Percentiles rank a stretch among this genome's conserved stretches.
These are phyloP conservation scores for Phoenix roebelenii DNA, from an alignment of 176 grass and related monocot species.

Conservation along the genomic window DNA sequence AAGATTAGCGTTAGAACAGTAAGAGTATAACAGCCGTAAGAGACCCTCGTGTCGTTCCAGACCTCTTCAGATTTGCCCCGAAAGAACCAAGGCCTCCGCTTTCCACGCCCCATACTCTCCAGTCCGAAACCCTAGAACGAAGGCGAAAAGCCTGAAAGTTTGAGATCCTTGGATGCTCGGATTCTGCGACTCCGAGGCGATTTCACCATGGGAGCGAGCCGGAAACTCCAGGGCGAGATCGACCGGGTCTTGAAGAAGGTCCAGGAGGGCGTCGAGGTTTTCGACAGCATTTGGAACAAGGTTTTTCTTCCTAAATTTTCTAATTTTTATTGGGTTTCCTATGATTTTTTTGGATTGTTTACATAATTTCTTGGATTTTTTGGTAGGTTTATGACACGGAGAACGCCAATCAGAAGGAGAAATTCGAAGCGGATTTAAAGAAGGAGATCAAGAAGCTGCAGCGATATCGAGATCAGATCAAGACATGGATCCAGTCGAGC, in stretches of 20 bases:
- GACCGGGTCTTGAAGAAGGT: slow-evolving; percentile 99
- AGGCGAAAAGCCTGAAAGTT: no score
- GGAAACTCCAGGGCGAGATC: slow-evolving; percentile 96
- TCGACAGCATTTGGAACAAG: slow-evolving; percentile 99
- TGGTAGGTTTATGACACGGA: slow-evolving; percentile 93
- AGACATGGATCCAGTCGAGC: slow-evolving; percentile 99
- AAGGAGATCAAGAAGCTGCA: slow-evolving; percentile 99
- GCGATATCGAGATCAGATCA: slow-evolving; percentile 98
- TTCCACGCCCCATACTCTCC: no score
- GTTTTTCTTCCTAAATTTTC: neutral
- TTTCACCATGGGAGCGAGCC: slow-evolving; percentile 74
- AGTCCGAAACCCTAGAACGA: no score
- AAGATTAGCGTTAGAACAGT: no score
- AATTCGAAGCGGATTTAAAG: slow-evolving; percentile 98
- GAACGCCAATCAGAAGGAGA: slow-evolving; percentile 99
- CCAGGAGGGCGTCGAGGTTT: slow-evolving; percentile 97
- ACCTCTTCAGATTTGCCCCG: no score
- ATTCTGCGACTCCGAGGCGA: neutral
- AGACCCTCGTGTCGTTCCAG: no score
- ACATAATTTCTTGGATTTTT: neutral
- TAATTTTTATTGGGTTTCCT: neutral
- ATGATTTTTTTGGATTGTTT: neutral
- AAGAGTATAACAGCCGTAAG: no score
- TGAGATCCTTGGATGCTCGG: neutral
- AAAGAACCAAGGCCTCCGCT: no score